Evolutionary conservation across 208 protist species (phyloP).

Genomic region (Trypanosoma avium): DNA sequence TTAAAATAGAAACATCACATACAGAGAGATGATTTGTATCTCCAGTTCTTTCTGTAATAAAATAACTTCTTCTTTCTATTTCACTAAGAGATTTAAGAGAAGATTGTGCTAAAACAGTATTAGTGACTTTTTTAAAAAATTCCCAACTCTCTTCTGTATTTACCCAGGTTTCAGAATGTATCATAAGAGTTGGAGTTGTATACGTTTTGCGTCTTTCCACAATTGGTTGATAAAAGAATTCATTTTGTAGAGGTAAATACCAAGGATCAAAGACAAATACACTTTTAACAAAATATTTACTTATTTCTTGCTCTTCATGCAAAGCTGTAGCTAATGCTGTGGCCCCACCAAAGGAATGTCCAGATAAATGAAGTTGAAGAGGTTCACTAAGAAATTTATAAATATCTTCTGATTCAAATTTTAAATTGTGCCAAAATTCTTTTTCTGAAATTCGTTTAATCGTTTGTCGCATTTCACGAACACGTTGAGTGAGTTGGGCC

Average conservation of each 20-base stretch:
- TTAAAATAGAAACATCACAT: slow-evolving; percentile 59
- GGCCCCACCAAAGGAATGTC: slow-evolving; percentile 86
- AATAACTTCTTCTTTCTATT: slow-evolving; percentile 8
- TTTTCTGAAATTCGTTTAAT: slow-evolving; percentile 32
- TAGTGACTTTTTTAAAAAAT: slow-evolving; percentile 39
- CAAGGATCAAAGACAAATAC: slow-evolving; percentile 74
- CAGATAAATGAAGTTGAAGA: slow-evolving; percentile 42
- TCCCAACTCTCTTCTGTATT: slow-evolving; percentile 32
- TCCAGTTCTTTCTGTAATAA: slow-evolving; percentile 12
- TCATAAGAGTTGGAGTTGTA: slow-evolving; percentile 53
- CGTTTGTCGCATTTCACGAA: slow-evolving; percentile 44
- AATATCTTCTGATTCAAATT: slow-evolving; percentile 33
- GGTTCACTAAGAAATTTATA: slow-evolving; percentile 24
- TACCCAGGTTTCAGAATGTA: slow-evolving; percentile 69
- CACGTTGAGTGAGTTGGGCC: slow-evolving; percentile 54
- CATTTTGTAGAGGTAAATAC: slow-evolving; percentile 47
- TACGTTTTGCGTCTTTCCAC: slow-evolving; percentile 16
- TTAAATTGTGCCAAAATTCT: slow-evolving; percentile 39
- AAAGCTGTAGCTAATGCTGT: slow-evolving; percentile 54
- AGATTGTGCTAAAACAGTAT: slow-evolving; percentile 30
- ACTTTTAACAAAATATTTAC: slow-evolving; percentile 20
- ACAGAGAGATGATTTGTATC: slow-evolving; percentile 50
- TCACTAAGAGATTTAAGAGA: slow-evolving; percentile 21
- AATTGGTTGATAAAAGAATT: slow-evolving; percentile 48
- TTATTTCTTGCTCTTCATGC: slow-evolving; percentile 23